Evolutionary conservation across 129 eudicot genomes (phyloP), one percentile per base, ranked within the genome.

Genomic region (Arctium minus): DNA sequence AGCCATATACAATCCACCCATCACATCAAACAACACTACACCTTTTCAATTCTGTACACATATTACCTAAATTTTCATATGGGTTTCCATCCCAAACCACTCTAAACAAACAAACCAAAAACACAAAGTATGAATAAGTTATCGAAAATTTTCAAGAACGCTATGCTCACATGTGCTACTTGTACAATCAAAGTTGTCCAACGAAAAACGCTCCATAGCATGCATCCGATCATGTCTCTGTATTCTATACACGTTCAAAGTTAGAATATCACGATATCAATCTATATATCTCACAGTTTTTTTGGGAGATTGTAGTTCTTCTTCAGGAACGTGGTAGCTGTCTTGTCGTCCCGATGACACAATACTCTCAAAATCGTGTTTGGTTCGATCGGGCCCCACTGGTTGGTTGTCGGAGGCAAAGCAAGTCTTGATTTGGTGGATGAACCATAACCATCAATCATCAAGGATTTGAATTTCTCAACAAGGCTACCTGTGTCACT

Each of bases 351-450:
- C 44, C 98, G 88, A 81, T 87, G 75, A 75, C 98, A 94, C 82
- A 94, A 76, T 9, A 94, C 95, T 35, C 98, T 80, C 85, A 94
- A 82, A 29, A 94, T 79, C 32, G 98, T 92, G 83, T 88, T 89
- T 0, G 97, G 93, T 31, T 94, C 98, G 10, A 83, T 71, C 9
- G 92, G 90, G 72, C 84, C 78, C 98, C 98, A 94, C 69, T 89
- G 88, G 53, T 86, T 91, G 3, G 93, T 67, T 31, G 89, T 87
- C 3, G 94, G 88, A 80, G 98, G 98, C 88, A 94, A 70, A 31
- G 97, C 87, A 78, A 90, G 88, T 85, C 87, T 89, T 5, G 92
- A 84, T 81, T 80, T 92, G 38, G 86, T 90, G 27, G 91, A 87
- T 71, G 87, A 81, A 68, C 84, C 93, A 79, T 87, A 50, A 10